phyloP scores from a whole-genome alignment of 2,329 filamentous ascomycete species.

The Hortaea sp. region DNA sequence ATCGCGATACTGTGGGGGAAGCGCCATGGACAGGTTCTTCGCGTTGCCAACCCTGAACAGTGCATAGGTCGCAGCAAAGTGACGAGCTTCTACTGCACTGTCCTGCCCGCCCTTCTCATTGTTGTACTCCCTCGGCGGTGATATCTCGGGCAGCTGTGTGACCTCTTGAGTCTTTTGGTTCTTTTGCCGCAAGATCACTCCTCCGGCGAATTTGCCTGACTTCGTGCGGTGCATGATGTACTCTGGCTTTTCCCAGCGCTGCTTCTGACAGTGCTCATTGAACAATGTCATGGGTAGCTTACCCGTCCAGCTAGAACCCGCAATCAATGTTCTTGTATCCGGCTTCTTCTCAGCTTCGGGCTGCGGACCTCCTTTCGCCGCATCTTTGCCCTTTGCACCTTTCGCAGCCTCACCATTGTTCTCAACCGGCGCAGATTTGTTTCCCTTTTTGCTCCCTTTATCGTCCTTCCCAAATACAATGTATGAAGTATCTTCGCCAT shows the following conservation, averaged over 20 bases:
- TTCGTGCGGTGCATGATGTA: slow-evolving; percentile 55
- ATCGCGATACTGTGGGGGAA: slow-evolving; percentile 80
- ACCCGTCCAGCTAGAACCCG: slow-evolving; percentile 91
- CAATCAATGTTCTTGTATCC: slow-evolving; percentile 67
- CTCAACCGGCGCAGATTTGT: slow-evolving; percentile 18
- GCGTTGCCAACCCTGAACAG: slow-evolving; percentile 88
- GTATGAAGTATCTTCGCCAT: slow-evolving; percentile 38
- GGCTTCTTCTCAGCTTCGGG: slow-evolving; percentile 45
- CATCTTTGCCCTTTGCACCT: slow-evolving; percentile 21
- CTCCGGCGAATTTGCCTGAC: slow-evolving; percentile 47
- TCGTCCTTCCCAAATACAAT: slow-evolving; percentile 39
- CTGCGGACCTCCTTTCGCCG: slow-evolving; percentile 7
- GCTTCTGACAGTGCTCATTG: slow-evolving; percentile 88
- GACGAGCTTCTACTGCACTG: slow-evolving; percentile 78
- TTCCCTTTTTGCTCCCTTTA: slow-evolving; percentile 34
- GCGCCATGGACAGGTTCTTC: slow-evolving; percentile 89
- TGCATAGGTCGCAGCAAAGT: slow-evolving; percentile 86
- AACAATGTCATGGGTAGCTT: slow-evolving; percentile 91
- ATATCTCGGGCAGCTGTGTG: slow-evolving; percentile 68
- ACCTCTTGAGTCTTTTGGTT: slow-evolving; percentile 77
- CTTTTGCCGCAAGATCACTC: slow-evolving; percentile 62
- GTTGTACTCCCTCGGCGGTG: slow-evolving; percentile 65
- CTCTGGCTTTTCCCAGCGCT: slow-evolving; percentile 89
- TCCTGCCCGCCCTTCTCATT: slow-evolving; percentile 60
- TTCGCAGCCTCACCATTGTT: slow-evolving; percentile 5